Percentiles rank a stretch among this genome's conserved stretches.
phyloP scores from a whole-genome alignment of 2,329 filamentous ascomycete species.

The Didymella pinodella region DNA sequence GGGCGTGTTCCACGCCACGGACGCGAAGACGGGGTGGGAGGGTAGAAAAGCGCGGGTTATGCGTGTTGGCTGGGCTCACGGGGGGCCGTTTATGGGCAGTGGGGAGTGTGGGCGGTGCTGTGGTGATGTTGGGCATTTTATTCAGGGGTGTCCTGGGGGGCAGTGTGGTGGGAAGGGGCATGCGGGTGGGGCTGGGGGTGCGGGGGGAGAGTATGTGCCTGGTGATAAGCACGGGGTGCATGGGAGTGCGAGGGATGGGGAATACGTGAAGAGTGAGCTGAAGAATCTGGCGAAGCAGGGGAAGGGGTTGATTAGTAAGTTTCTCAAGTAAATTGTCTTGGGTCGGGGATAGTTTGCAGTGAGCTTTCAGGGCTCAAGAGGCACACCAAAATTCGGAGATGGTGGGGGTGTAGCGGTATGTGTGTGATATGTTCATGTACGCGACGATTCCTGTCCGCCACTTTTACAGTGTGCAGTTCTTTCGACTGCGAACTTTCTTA shows the following conservation, averaged over 20 bases:
- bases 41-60: conserved; percentile 56
- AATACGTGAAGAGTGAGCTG: conserved; percentile 31
- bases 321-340: conserved; percentile 31
- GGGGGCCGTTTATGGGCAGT: conserved; percentile 55
- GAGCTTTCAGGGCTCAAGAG: not conserved
- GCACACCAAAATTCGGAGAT: not conserved
- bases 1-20: conserved; percentile 57
- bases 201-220: conserved; percentile 24
- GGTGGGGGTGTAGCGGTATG: not conserved
- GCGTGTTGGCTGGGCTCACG: conserved; percentile 49
- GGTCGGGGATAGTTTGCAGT: too few relatives aligned
- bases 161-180: conserved; percentile 38
- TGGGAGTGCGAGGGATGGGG: conserved; percentile 23
- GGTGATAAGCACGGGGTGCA: conserved; percentile 23
- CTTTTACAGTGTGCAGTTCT: not conserved
- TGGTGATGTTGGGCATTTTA: conserved; percentile 42
- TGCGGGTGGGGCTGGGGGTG: conserved; percentile 31
- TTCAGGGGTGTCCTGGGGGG: conserved; percentile 40
- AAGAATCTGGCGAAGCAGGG: conserved; percentile 35
- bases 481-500: not conserved
- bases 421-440: not conserved
- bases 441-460: not conserved
- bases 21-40: conserved; percentile 56
- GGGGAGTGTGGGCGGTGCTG: conserved; percentile 50
- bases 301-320: conserved; percentile 39